phyloP scores from a whole-genome alignment of 495 filamentous ascomycete genomes.

The Penicillium subrubescens region DNA sequence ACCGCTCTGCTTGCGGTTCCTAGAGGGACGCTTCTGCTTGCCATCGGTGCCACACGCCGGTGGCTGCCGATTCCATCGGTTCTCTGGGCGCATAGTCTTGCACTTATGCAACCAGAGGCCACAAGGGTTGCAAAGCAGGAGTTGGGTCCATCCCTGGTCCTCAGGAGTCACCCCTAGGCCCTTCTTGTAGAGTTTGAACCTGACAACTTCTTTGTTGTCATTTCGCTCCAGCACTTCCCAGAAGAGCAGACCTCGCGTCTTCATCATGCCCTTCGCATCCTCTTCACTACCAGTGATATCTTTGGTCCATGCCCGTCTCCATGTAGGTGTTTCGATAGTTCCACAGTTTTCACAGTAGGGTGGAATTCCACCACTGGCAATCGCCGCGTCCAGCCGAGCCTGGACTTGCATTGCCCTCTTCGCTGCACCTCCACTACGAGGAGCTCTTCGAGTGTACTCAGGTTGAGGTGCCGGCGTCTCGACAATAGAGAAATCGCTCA shows the following conservation, averaged over 20 bases:
- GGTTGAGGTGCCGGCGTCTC: constrained; percentile 36
- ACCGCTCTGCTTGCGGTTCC: constrained; percentile 34
- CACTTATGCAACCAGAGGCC: constrained; percentile 92
- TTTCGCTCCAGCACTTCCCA: constrained; percentile 67
- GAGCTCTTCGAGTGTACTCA: constrained; percentile 27
- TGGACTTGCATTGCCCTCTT: constrained; percentile 44
- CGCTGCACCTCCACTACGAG: constrained; percentile 41
- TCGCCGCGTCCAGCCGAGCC: constrained; percentile 60
- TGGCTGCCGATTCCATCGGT: constrained; percentile 74
- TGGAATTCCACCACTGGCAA: constrained; percentile 74
- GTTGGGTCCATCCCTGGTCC: constrained; percentile 64
- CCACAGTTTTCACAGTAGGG: constrained; percentile 91
- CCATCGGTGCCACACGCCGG: constrained; percentile 32
- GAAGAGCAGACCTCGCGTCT: constrained; percentile 61
- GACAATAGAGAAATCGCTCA: constrained; percentile 41
- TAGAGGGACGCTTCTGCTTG: constrained; percentile 46
- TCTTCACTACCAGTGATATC: constrained; percentile 61
- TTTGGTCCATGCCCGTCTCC: constrained; percentile 85
- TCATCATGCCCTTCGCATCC: constrained; percentile 65
- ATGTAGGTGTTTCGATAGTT: constrained; percentile 91
- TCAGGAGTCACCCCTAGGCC: constrained; percentile 55
- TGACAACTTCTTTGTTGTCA: constrained; percentile 56
- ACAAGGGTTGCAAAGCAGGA: constrained; percentile 91
- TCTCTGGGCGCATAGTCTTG: constrained; percentile 77
- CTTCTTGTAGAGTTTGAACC: constrained; percentile 78